Conservation (phyloP, 768 basidiomycete species). For the Phlebiopsis gigantea region DNA sequence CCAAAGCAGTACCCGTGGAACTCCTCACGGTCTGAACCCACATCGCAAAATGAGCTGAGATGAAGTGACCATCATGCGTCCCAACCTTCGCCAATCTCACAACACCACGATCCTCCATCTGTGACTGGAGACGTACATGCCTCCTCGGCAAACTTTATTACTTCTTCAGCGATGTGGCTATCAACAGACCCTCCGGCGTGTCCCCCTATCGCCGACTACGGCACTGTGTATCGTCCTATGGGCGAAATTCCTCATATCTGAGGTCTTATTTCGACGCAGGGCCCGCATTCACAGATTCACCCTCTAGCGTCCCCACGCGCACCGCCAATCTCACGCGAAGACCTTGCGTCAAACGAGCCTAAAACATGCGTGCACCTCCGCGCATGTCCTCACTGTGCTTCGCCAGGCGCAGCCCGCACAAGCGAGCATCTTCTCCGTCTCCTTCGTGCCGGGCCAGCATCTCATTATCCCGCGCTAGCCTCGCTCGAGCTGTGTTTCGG, state of each 20-base stretch:
- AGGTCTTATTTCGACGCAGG: not conserved
- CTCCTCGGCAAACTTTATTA: not conserved
- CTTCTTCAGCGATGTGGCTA: not conserved
- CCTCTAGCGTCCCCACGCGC: not conserved
- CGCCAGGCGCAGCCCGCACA: not conserved
- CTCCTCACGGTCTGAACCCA: not conserved
- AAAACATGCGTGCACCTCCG: not conserved
- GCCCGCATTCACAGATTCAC: not conserved
- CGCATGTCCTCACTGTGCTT: not conserved
- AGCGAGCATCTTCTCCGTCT: not conserved
- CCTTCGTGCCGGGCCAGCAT: not conserved
- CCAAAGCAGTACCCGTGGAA: not conserved
- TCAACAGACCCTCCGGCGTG: not conserved
- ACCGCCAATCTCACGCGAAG: not conserved
- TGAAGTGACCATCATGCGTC: not conserved
- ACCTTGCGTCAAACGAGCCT: slow-evolving; percentile 7
- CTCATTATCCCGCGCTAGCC: not conserved
- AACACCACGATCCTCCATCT: not conserved
- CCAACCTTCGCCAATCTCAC: not conserved
- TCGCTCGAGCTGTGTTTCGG: not conserved
- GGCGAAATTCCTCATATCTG: slow-evolving; percentile 3
- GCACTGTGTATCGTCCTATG: not conserved
- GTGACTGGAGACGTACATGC: not conserved
- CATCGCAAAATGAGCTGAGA: too few relatives aligned
- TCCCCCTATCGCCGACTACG: slow-evolving; percentile 3